A percentile compares a stretch with the other conserved stretches of the same genome.
Conservation (phyloP, 2,329 filamentous ascomycete species). For the Laburnicola sp. region DNA sequence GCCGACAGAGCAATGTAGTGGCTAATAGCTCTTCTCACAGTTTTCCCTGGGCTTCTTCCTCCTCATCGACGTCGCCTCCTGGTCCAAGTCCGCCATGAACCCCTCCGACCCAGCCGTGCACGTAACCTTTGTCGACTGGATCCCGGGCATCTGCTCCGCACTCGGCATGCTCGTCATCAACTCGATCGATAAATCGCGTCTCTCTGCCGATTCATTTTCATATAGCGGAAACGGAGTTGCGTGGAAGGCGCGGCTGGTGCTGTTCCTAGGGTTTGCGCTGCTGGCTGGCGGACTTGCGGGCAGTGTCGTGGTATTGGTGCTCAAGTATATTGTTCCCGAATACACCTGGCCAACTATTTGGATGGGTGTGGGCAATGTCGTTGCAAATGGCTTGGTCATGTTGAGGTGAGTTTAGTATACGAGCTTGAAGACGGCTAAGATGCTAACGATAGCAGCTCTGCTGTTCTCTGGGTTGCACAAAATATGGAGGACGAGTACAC, state of each 20-base stretch:
- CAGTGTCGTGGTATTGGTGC: constrained; percentile 67
- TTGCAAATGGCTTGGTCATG: constrained; percentile 68
- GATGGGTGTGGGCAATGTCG: constrained; percentile 68
- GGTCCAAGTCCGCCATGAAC: constrained; percentile 64
- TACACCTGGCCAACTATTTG: constrained; percentile 66
- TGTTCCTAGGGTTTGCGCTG: constrained; percentile 70
- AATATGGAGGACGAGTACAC: constrained; percentile 75
- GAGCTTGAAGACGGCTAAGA: background rate
- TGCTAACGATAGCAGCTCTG: constrained; percentile 53
- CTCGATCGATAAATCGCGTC: constrained; percentile 68
- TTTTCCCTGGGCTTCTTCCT: constrained; percentile 72
- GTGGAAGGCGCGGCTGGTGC: constrained; percentile 70
- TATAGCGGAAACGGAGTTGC: constrained; percentile 68
- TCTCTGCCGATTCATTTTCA: constrained; percentile 66
- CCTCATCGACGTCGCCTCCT: constrained; percentile 67
- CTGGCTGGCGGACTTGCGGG: constrained; percentile 69
- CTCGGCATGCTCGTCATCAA: constrained; percentile 74
- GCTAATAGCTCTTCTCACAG: constrained; percentile 44
- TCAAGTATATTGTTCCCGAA: constrained; percentile 66
- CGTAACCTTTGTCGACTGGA: constrained; percentile 73
- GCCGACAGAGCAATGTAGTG: background rate
- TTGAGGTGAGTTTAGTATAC: constrained; percentile 57
- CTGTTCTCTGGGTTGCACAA: constrained; percentile 70
- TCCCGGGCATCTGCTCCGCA: constrained; percentile 69
- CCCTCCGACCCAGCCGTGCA: constrained; percentile 59